Evolutionary conservation across 1,284 basidiomycete species (phyloP), one percentile per base, ranked within the genome.

Genomic region (Chalciporus sp.): DNA sequence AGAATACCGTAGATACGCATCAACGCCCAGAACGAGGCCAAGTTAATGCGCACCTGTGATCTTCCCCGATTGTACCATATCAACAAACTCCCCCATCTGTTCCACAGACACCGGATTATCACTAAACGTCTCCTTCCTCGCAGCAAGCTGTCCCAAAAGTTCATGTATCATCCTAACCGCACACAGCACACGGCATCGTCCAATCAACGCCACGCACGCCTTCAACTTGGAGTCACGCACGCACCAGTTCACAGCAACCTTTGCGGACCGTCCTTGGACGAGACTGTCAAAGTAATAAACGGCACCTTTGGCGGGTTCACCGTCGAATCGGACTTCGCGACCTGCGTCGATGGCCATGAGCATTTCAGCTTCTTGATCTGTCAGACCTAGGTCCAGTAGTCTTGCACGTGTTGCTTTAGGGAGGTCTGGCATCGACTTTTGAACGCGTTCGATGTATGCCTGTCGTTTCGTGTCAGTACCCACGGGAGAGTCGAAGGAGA

Each of bases 151-250:
- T 0, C 92, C 92, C 7, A 95, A 74, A 0, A 95, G 76, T 57
- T 95, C 92, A 61, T 97, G 92, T 7, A 85, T 87, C 71, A 95
- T 83, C 93, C 94, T 95, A 56, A 23, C n/a, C n/a, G n/a, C n/a
- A n/a, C n/a, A n/a, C n/a, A n/a, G n/a, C n/a, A n/a, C n/a, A n/a
- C n/a, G n/a, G n/a, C n/a, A n/a, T n/a, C n/a, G n/a, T n/a, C n/a
- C n/a, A n/a, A n/a, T n/a, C n/a, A n/a, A n/a, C n/a, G n/a, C n/a
- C 23, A 23, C 23, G 23, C 23, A 6, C 23, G 23, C 23, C 23
- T 23, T 23, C 23, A 23, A 23, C 23, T 6, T 23, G 23, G 23
- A 2, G 45, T 5, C 17, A 19, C 27, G 42, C 27, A 68, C 79
- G 48, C 53, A 94, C 95, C 95, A 98, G 68, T 98, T 98, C 27